phyloP scores from a whole-genome alignment of 139 green algal species.

The Zygnema circumcarinatum region DNA sequence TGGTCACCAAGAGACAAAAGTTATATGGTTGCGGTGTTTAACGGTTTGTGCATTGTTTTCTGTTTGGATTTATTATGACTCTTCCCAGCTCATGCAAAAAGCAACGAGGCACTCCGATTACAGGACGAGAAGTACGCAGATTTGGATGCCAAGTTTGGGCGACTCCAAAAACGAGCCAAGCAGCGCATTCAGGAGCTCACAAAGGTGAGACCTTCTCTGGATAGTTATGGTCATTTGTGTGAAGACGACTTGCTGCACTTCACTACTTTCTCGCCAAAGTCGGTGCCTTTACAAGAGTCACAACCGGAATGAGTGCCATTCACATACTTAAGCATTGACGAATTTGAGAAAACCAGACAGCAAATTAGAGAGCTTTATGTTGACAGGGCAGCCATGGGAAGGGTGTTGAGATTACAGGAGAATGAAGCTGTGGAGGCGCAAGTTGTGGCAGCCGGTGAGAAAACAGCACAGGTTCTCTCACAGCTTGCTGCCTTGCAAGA shows the following conservation, averaged over 20 bases:
- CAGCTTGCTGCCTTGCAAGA: conserved; percentile 33
- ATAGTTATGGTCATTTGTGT: neutral
- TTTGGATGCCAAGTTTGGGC: conserved; percentile 19
- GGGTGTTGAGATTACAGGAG: conserved; percentile 15
- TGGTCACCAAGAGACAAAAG: too few relatives aligned
- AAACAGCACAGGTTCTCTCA: neutral
- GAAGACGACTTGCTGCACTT: neutral
- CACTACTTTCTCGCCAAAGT: too few relatives aligned
- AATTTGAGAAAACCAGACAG: neutral
- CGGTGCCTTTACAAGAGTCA: too few relatives aligned
- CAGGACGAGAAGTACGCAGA: conserved; percentile 32
- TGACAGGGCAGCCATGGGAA: too few relatives aligned
- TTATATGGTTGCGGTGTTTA: too few relatives aligned
- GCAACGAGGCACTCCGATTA: neutral
- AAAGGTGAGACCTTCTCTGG: too few relatives aligned
- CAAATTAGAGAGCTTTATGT: too few relatives aligned
- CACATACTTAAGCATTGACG: neutral
- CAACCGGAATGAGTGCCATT: too few relatives aligned
- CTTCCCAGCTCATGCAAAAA: neutral
- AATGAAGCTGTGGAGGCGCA: conserved; percentile 39
- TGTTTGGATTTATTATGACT: too few relatives aligned
- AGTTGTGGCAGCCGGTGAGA: conserved; percentile 12
- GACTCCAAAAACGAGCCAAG: conserved; percentile 38
- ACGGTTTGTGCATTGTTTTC: too few relatives aligned
- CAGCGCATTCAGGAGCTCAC: conserved; percentile 46